Base-by-base conservation (phyloP, 108 stramenopile genomes). In the Skeletonema potamos region DNA sequence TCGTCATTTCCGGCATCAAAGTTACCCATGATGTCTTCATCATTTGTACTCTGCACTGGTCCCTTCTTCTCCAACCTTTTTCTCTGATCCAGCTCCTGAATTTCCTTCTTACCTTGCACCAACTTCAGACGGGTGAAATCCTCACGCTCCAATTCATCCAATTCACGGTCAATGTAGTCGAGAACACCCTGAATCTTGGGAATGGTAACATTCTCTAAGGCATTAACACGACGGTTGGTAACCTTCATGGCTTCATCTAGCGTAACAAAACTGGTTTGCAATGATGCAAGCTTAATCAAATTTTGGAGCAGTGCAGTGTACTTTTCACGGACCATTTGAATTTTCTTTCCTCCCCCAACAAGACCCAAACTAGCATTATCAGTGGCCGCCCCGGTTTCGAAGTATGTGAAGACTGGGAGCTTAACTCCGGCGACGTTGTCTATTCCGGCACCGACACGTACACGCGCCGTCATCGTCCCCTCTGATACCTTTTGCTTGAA, bases 361-460 rank as follows among this genome's bases (percentile, higher is more conserved):
- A 99, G 87, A 51, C 98, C 98, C 24, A 99, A 69, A 77, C 83
- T 89, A 18, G 97, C 94, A 66, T 95, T 91, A 43, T 92, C 88
- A 3, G 89, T 85, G 18, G 86, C 87, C n/a, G 85, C 90, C 27
- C 94, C 95, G 17, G 95, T 96, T n/a, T 96, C 96, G 70, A 91
- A 96, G 74, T 90, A 90, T n/a, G 86, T 85, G 83, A 99, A 99
- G 66, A 99, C 95, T 10, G 98, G 98, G 8, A 99, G 88, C 82
- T 98, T 98, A 39, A 99, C 98, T 70, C 98, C 98, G 11, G 98
- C 98, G 12, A 99, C 97, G 69, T 99, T 99, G 74, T 99, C 97
- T 15, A 94, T 89, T 36, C 90, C 90, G 9, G 92, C 92, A 27
- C 89, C 90, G 44, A 96, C 88, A 44, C 95, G 91, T 43, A 94